Evolutionary conservation across 148 eudicot genomes (phyloP).

Genomic region (Fagopyrum homotropicum): DNA sequence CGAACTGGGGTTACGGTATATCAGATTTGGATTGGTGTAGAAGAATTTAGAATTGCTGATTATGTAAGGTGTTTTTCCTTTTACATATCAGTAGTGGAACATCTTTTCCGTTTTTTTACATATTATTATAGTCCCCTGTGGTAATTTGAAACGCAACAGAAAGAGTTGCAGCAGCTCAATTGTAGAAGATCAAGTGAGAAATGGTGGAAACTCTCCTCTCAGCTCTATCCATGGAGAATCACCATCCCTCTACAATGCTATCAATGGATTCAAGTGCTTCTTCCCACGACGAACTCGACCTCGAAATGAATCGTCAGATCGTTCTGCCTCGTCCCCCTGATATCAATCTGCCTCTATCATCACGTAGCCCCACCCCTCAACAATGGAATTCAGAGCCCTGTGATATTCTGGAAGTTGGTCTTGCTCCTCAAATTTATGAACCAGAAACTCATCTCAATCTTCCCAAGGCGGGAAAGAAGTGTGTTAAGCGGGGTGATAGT

Average conservation of each 20-base stretch:
- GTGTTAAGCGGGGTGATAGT: conserved; percentile 64
- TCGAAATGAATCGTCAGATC: conserved; percentile 45
- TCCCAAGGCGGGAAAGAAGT: conserved; percentile 56
- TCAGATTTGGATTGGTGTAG: background rate
- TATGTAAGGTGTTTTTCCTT: background rate
- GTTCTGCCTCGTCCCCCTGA: conserved; percentile 62
- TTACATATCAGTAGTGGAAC: background rate
- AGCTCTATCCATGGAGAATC: conserved; percentile 52
- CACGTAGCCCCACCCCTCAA: conserved; percentile 58
- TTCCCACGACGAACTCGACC: conserved; percentile 51
- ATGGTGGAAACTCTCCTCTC: conserved; percentile 12
- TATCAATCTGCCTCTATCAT: conserved; percentile 56
- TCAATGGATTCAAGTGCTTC: conserved; percentile 70
- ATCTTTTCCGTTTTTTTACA: conserved; percentile 16
- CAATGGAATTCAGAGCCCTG: conserved; percentile 46
- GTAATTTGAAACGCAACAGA: conserved; percentile 3
- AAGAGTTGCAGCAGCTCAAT: background rate
- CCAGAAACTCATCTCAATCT: conserved; percentile 33
- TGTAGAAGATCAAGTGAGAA: background rate
- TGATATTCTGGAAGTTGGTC: conserved; percentile 67
- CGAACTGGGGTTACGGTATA: background rate
- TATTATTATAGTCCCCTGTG: background rate
- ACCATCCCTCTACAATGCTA: conserved; percentile 61
- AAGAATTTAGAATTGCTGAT: background rate
- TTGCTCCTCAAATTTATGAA: conserved; percentile 56